Percentiles rank a stretch among this genome's conserved stretches.
These are phyloP conservation scores for maize (Zea mays) DNA, from an alignment of 176 grass and related monocot genomes.

Conservation along the genomic window DNA sequence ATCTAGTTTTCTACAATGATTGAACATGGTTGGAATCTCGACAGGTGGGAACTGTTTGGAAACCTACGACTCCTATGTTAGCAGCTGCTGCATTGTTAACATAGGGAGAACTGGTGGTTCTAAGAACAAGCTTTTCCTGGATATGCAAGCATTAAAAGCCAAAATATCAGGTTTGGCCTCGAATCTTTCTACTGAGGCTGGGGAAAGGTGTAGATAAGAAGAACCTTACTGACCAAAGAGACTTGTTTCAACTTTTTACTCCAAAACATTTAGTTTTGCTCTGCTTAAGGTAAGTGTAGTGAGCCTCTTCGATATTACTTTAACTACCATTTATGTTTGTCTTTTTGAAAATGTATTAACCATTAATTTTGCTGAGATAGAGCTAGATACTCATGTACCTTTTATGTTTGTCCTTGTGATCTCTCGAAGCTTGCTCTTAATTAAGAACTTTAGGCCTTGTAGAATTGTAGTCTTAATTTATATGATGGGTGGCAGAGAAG, in stretches of 20 bases:
- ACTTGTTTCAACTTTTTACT: constrained; percentile 88
- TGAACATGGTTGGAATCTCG: constrained; percentile 19
- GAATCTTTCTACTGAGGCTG: constrained; percentile 69
- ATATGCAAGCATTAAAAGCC: constrained; percentile 86
- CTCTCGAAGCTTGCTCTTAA: too few species aligned
- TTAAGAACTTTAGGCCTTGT: too few species aligned
- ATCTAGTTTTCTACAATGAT: constrained; percentile 12
- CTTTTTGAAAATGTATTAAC: too few species aligned
- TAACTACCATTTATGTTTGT: too few species aligned
- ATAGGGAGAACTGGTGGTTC: constrained; percentile 46
- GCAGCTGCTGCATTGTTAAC: constrained; percentile 66
- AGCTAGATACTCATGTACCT: too few species aligned
- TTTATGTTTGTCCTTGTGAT: too few species aligned
- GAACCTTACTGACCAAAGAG: constrained; percentile 87
- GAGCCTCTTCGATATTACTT: too few species aligned
- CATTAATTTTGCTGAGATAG: too few species aligned
- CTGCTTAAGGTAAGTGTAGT: too few species aligned
- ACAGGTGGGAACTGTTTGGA: constrained; percentile 78
- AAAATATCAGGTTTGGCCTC: constrained; percentile 71
- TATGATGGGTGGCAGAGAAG: too few species aligned
- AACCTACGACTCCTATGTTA: constrained; percentile 56
- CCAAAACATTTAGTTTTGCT: too few species aligned
- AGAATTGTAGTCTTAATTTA: too few species aligned
- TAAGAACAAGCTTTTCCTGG: constrained; percentile 63
- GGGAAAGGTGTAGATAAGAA: constrained; percentile 97